Evolutionary conservation across 164 flowering plant species (phyloP).

Genomic region (Annona cherimola): DNA sequence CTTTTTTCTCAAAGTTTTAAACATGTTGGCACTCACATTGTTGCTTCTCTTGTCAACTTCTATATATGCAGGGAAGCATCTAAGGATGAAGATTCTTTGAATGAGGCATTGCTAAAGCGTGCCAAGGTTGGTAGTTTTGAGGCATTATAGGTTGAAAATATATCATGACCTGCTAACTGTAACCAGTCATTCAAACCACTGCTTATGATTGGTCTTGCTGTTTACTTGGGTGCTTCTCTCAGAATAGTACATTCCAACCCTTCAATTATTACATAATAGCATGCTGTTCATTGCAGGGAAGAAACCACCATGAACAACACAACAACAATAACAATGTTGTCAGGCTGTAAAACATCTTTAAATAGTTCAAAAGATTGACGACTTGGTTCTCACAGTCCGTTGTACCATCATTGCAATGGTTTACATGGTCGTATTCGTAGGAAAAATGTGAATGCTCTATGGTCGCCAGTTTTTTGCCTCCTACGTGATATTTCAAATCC

Average conservation of each 20-base stretch:
- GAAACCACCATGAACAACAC: not conserved
- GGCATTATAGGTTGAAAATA: not conserved
- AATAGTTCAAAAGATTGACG: not conserved
- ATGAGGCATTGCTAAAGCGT: constrained; percentile 11
- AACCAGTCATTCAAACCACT: not conserved
- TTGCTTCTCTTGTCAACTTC: not conserved
- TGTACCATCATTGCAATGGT: not conserved
- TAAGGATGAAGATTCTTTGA: constrained; percentile 16
- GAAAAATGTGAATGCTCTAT: not conserved
- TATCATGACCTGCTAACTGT: not conserved
- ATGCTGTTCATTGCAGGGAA: too few species aligned
- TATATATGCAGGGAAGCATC: constrained; percentile 10
- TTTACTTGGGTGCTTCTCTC: not conserved
- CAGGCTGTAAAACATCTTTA: not conserved
- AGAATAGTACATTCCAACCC: not conserved
- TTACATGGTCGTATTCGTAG: not conserved
- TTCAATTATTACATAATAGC: not conserved
- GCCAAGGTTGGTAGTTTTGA: constrained; percentile 8
- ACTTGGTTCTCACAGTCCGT: not conserved
- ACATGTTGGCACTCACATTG: not conserved
- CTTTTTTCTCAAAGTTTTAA: not conserved
- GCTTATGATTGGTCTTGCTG: not conserved
- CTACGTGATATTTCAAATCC: not conserved
- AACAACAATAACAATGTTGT: not conserved
- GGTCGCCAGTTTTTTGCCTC: not conserved